phyloP scores from a whole-genome alignment of 768 basidiomycete genomes.

The Leccinellum albellum region DNA sequence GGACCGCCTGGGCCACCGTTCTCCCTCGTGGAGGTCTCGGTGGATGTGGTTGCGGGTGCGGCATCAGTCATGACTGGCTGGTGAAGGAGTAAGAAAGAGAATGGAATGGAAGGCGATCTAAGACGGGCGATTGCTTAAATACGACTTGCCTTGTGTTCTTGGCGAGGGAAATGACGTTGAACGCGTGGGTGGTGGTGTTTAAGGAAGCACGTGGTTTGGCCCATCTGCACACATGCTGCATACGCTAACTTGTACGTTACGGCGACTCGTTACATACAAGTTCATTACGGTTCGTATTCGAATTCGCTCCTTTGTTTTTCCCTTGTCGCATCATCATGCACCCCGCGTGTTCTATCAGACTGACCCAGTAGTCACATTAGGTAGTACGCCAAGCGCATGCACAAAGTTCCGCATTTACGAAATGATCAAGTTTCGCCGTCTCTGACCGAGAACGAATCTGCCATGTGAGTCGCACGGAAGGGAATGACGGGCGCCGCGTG shows the following conservation, averaged over 20 bases:
- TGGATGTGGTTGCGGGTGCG: slow-evolving; percentile 52
- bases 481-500: neutral
- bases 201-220: slow-evolving; percentile 15
- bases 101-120: neutral
- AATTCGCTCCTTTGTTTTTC: neutral
- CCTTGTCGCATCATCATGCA: no score
- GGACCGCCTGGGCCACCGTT: slow-evolving; percentile 39
- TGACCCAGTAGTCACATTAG: no score
- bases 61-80: slow-evolving; percentile 50
- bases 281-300: neutral
- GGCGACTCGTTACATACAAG: neutral
- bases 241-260: neutral
- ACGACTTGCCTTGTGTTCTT: slow-evolving; percentile 29
- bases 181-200: slow-evolving; percentile 18
- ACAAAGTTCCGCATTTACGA: neutral
- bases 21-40: slow-evolving; percentile 45
- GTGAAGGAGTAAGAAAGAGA: neutral
- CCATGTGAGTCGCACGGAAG: neutral
- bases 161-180: slow-evolving; percentile 13
- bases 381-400: neutral
- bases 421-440: neutral
- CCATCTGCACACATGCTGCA: neutral
- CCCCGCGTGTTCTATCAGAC: no score
- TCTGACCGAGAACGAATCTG: slow-evolving; percentile 1
- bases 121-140: slow-evolving; percentile 23